phyloP scores from a whole-genome alignment of 2,329 filamentous ascomycete genomes.

The Aspergillus costaricaensis region DNA sequence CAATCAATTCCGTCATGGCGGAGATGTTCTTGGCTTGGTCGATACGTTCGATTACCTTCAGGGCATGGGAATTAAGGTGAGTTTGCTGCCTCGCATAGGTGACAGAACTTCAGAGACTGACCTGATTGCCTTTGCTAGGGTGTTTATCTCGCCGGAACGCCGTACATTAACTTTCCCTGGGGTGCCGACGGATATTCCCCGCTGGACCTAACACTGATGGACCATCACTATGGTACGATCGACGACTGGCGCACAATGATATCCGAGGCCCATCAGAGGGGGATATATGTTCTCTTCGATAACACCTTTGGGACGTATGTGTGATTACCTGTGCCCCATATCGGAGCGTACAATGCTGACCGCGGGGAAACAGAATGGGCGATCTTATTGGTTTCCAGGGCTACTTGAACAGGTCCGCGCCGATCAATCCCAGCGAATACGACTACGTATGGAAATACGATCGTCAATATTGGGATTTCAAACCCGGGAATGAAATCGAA shows the following conservation, averaged over 20 bases:
- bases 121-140: constrained; percentile 38
- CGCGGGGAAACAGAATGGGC: constrained; percentile 43
- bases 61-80: constrained; percentile 63
- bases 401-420: constrained; percentile 50
- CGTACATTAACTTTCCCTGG: constrained; percentile 66
- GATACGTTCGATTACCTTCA: constrained; percentile 64
- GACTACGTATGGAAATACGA: constrained; percentile 57
- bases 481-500: constrained; percentile 54
- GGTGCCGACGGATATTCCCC: constrained; percentile 61
- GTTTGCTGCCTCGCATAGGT: background rate
- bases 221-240: constrained; percentile 62
- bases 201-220: constrained; percentile 63
- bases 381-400: constrained; percentile 57
- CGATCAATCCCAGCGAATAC: constrained; percentile 58
- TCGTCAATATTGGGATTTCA: constrained; percentile 60
- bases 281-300: constrained; percentile 66
- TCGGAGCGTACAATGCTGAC: background rate
- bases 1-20: constrained; percentile 64
- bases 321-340: background rate
- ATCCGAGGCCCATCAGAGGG: constrained; percentile 58
- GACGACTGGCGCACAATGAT: constrained; percentile 58
- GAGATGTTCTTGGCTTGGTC: constrained; percentile 58
- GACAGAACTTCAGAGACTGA: no score
- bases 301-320: constrained; percentile 63
- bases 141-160: constrained; percentile 62